phyloP scores from a whole-genome alignment of 345 rosid species.

The Arabidopsis thaliana region TAIR10.1 NC_003070.9:3889001-3889500 shows the following conservation, averaged over 20 bases:
- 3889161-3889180: constrained; percentile 36
- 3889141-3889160: constrained; percentile 57
- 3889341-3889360: constrained; percentile 46
- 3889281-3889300: constrained; percentile 49
- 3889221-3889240: constrained; percentile 80
- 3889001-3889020: constrained; percentile 48
- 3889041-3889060: constrained; percentile 24
- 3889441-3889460: constrained; percentile 41
- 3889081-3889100: constrained; percentile 49
- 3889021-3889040: constrained; percentile 40
- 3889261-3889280: constrained; percentile 29
- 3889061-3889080: constrained; percentile 45
- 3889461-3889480: background rate
- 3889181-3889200: constrained; percentile 54
- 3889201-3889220: constrained; percentile 83
- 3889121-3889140: constrained; percentile 57
- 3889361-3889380: constrained; percentile 25
- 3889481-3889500: background rate
- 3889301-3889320: constrained; percentile 60
- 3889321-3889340: constrained; percentile 64
- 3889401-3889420: constrained; percentile 65
- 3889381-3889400: constrained; percentile 47
- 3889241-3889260: constrained; percentile 61
- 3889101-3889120: constrained; percentile 69
- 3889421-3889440: constrained; percentile 51